Evolutionary conservation across 495 filamentous ascomycete genomes (phyloP), one percentile per base, ranked within the genome.

Genomic region (Talaromyces ruber): DNA sequence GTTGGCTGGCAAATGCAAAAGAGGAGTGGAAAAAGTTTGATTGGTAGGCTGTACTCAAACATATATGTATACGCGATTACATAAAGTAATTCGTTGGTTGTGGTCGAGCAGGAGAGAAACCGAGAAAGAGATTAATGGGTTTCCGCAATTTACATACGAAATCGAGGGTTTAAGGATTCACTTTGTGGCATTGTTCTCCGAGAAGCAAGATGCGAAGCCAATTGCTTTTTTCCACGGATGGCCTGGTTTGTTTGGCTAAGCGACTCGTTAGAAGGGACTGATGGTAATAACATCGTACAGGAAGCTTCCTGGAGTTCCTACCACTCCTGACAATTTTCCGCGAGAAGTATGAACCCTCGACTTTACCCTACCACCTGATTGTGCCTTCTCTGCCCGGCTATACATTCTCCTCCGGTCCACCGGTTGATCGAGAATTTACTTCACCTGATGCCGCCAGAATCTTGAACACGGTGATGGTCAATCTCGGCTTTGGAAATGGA

Each of bases 161-260:
- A 71, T 90, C 25, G 73, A 79, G 43, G 75, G 78, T 24, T 68
- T 81, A 26, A 68, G 71, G 1, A 75, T 90, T 6, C 87, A 89
- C 64, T 90, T 89, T 61, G 74, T 82, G 0, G 87, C 77, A 0
- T 67, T 89, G 0, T 87, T 88, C 64, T 88, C 85, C 0, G 66
- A 78, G 62, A 81, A 79, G 34, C 58, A 69, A 16, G 79, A 86
- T 72, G 88, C 86, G 4, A 71, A 86, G 18, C 88, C 88, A 0
- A 64, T 89, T 12, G 43, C 85, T 16, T 71, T 89, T 25, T 66
- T 85, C 21, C 84, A 86, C 64, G 85, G 84, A 29, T 87, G 84
- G 84, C 85, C 85, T 37, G 84, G 81, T 76, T 67, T 52, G 59
- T 54, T 25, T 54, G 51, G 11, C 50, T 53, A 22, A 6, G 12